These are phyloP conservation scores for Perkinsus marinus DNA, from an alignment of 169 alveolate species.

Conservation along the genomic window DNA sequence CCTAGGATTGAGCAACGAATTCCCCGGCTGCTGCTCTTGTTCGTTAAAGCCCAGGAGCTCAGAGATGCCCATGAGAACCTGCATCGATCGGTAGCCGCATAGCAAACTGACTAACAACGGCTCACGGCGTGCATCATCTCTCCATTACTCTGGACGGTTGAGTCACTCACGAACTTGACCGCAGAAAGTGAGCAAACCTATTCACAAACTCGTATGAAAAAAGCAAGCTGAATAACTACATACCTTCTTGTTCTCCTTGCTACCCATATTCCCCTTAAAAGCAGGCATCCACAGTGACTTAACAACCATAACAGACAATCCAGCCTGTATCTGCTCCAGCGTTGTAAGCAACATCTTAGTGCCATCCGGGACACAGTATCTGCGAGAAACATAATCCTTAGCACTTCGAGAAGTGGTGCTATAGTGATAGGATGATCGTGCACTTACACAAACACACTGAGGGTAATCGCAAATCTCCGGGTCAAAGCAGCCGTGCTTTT, in stretches of 20 bases:
- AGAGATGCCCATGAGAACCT: background rate
- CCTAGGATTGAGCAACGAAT: background rate
- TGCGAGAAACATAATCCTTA: background rate
- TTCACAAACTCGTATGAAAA: background rate
- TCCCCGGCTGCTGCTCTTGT: background rate
- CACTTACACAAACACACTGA: background rate
- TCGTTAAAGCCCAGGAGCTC: background rate
- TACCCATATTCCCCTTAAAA: background rate
- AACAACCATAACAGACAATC: background rate
- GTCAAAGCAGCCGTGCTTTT: background rate
- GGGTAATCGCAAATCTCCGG: background rate
- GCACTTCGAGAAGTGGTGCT: background rate
- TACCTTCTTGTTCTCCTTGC: background rate
- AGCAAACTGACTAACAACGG: background rate
- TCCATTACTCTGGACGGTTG: background rate
- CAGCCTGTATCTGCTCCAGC: background rate
- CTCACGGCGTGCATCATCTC: background rate
- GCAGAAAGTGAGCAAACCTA: background rate
- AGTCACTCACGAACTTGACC: background rate
- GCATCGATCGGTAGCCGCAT: background rate
- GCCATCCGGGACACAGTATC: background rate
- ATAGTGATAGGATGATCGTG: background rate
- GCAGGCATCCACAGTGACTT: background rate
- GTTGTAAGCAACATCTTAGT: background rate
- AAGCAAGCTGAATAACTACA: background rate